A percentile compares a stretch with the other conserved stretches of the same genome.
Evolutionary conservation across 352 stramenopile genomes (phyloP).

Genomic region (Pythium brassicae): DNA sequence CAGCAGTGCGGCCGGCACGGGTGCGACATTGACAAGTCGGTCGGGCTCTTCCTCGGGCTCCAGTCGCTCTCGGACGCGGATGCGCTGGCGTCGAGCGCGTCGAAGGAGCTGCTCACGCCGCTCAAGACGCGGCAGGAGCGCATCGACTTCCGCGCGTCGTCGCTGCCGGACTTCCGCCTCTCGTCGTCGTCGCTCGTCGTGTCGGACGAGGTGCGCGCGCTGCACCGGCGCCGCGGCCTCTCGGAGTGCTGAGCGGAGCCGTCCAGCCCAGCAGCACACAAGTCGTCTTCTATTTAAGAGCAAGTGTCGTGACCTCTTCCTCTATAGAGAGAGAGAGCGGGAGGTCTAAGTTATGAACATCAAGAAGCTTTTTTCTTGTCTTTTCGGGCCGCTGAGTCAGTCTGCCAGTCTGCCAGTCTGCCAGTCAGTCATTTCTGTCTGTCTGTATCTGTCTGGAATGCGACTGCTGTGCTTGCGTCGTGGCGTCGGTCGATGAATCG

Average conservation of each 20-base stretch:
- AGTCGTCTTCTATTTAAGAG: not conserved
- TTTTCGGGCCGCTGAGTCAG: too few relatives aligned
- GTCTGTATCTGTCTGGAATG: too few relatives aligned
- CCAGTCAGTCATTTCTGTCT: too few relatives aligned
- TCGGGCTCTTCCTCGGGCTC: conserved; percentile 53
- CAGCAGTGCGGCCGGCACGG: conserved; percentile 43
- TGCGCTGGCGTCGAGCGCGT: conserved; percentile 27
- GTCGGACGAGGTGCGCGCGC: conserved; percentile 19
- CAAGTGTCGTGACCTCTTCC: not conserved
- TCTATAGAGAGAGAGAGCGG: not conserved
- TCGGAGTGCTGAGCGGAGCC: conserved; percentile 18
- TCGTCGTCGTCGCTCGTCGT: conserved; percentile 31
- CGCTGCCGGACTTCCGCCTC: conserved; percentile 62
- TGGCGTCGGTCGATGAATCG: not conserved
- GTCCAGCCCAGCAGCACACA: not conserved
- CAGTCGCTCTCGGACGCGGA: conserved; percentile 38
- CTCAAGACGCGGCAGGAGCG: conserved; percentile 67
- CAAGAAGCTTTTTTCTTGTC: not conserved
- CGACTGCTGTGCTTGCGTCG: too few relatives aligned
- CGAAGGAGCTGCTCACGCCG: conserved; percentile 24
- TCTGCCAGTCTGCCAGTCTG: too few relatives aligned
- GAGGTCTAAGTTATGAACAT: conserved; percentile 1
- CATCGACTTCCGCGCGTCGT: conserved; percentile 59
- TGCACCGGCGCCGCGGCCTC: conserved; percentile 26
- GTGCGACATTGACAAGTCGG: conserved; percentile 59